Conservation (phyloP, 169 alveolate genomes). For the Eimeria necatrix region DNA sequence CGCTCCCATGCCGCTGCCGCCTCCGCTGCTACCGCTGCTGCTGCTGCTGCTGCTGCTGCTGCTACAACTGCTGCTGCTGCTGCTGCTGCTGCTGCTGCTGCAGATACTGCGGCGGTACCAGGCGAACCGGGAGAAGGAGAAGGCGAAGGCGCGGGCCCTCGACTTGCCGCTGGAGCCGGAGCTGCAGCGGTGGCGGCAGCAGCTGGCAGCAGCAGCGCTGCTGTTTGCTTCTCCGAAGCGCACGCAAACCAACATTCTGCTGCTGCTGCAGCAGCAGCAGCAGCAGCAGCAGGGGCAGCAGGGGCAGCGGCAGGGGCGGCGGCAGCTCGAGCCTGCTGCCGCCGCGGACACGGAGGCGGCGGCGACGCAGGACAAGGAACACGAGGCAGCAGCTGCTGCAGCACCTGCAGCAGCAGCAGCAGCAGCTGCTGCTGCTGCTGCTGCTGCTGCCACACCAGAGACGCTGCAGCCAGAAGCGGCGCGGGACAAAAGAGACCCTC, state of each 20-base stretch:
- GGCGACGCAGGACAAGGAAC: background rate
- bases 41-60: too few species aligned
- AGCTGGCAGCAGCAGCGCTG: background rate
- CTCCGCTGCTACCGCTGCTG: too few species aligned
- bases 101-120: constrained; percentile 54
- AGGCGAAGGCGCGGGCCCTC: constrained; percentile 44
- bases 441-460: background rate
- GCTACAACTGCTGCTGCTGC: too few species aligned
- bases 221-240: constrained; percentile 8
- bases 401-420: constrained; percentile 27
- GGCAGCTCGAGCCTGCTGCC: background rate
- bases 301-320: background rate
- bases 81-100: constrained; percentile 42
- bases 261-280: constrained; percentile 3
- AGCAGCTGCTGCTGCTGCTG: constrained; percentile 3
- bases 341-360: background rate
- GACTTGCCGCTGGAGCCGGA: constrained; percentile 64
- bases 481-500: background rate
- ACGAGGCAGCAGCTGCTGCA: background rate
- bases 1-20: too few species aligned
- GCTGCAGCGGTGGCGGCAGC: background rate
- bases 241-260: background rate
- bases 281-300: constrained; percentile 43
- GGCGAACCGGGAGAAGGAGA: constrained; percentile 64
- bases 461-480: background rate